Evolutionary conservation across 495 filamentous ascomycete species (phyloP).

Genomic region (Hapsidospora chrysogenum): DNA sequence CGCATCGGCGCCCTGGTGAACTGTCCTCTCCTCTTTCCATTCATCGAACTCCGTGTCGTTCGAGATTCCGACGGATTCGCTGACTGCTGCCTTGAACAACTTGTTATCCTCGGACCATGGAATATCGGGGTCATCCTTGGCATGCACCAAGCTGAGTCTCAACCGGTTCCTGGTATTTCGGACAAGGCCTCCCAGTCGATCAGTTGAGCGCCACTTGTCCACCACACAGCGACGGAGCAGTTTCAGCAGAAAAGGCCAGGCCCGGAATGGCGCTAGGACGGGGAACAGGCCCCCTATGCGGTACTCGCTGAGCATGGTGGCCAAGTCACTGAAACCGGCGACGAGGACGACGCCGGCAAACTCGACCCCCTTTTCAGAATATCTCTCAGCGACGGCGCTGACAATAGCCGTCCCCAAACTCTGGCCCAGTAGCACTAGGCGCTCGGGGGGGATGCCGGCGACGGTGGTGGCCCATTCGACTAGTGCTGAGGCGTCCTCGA

Average conservation of each 20-base stretch:
- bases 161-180: slow-evolving; percentile 32
- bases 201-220: slow-evolving; percentile 35
- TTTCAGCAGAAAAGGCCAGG: slow-evolving; percentile 24
- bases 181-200: slow-evolving; percentile 25
- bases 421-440: slow-evolving; percentile 74
- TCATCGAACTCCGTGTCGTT: slow-evolving; percentile 13
- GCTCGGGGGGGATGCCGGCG: slow-evolving; percentile 44
- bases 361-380: slow-evolving; percentile 25
- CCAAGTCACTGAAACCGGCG: slow-evolving; percentile 60
- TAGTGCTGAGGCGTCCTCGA: slow-evolving; percentile 57
- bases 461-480: slow-evolving; percentile 53
- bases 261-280: slow-evolving; percentile 52
- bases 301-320: slow-evolving; percentile 44
- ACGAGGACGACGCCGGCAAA: slow-evolving; percentile 63
- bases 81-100: slow-evolving; percentile 35
- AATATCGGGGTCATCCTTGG: slow-evolving; percentile 61
- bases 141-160: slow-evolving; percentile 58
- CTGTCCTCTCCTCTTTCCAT: slow-evolving; percentile 23
- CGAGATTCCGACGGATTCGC: slow-evolving; percentile 28
- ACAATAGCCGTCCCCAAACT: slow-evolving; percentile 79
- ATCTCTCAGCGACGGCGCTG: slow-evolving; percentile 52
- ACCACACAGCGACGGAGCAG: slow-evolving; percentile 23
- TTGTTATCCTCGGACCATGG: slow-evolving; percentile 43
- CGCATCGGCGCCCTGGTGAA: slow-evolving; percentile 18
- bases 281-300: slow-evolving; percentile 61